Base-by-base conservation (phyloP, 805 yeast genomes). In the Jamesozyma gamospora region DNA sequence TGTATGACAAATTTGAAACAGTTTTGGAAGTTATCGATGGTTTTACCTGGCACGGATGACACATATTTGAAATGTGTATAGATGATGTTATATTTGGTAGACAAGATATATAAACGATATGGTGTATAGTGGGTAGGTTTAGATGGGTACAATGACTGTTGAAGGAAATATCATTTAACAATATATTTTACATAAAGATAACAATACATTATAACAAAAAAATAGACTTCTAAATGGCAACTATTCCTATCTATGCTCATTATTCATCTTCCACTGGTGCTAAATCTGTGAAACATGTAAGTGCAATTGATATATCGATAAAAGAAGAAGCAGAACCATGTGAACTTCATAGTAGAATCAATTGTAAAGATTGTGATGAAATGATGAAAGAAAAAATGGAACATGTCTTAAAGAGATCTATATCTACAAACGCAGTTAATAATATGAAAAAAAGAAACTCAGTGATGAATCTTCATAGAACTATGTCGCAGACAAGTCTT, bases 291-390 rank as follows among this genome's bases (percentile, higher is more conserved):
- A 27, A 28, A 25, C 18, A 36, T 11, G 35, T 40, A 7, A 36
- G 40, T 32, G 40, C 41, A 8, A 34, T 38, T 11, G 40, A 40
- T 11, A 30, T 34, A 5, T 34, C 42, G 4, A 46, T 46, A 6
- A 28, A 16, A 27, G 50, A 44, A 29, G 48, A 46, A n/a, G 41
- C 40, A 6, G 48, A 46, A 34, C 48, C 50, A 5, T 46, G 50
- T 34, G 48, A 41, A 28, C 11, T 28, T 2, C 47, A 44, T 37
- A 44, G 41, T 2, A 28, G 9, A 12, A n/a, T 44, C 8, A 13
- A 30, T 13, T 44, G 50, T 34, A 6, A 14, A 19, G 28, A 16
- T 5, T 46, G 48, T 37, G 17, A 33, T 4, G 18, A 25, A 11
- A 15, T 18, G 10, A 33, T 12, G 15, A 14, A 40, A 30, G 36